These are phyloP conservation scores for Lindgomyces ingoldianus DNA, from an alignment of 495 filamentous ascomycete genomes.

Conservation along the genomic window DNA sequence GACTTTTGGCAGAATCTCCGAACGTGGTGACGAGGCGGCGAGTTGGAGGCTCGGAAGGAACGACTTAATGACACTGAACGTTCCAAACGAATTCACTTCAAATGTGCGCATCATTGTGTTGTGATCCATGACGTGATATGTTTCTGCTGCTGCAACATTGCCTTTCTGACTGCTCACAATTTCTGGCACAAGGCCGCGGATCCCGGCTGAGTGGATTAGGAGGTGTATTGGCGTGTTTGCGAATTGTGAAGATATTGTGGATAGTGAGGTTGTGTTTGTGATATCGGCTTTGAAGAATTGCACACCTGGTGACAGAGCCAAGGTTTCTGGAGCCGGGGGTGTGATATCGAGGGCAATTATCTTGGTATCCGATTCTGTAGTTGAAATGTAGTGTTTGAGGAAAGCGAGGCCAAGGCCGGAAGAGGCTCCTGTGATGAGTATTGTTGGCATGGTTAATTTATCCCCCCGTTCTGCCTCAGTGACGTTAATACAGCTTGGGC, in stretches of 20 bases:
- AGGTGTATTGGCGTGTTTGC: conserved; percentile 36
- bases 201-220: conserved; percentile 44
- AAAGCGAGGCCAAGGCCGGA: conserved; percentile 41
- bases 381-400: conserved; percentile 24
- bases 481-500: too few species aligned
- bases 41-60: conserved; percentile 36
- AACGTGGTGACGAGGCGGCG: conserved; percentile 1
- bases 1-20: conserved; percentile 37
- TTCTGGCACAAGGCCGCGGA: conserved; percentile 44
- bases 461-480: too few species aligned
- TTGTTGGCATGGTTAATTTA: conserved; percentile 32
- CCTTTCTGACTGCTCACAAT: conserved; percentile 29
- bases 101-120: conserved; percentile 40
- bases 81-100: conserved; percentile 42
- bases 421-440: conserved; percentile 40
- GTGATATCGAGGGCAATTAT: conserved; percentile 29
- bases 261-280: conserved; percentile 20
- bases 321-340: background rate
- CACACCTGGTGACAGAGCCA: background rate
- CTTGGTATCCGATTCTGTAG: background rate
- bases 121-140: conserved; percentile 39
- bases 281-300: conserved; percentile 17
- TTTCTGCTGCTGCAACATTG: conserved; percentile 41
- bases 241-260: conserved; percentile 15
- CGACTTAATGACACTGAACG: conserved; percentile 41